Percentiles rank a stretch among this genome's conserved stretches.
These are phyloP conservation scores for Lentinula novae-zelandiae DNA, from an alignment of 1,284 basidiomycete species.

Conservation along the genomic window DNA sequence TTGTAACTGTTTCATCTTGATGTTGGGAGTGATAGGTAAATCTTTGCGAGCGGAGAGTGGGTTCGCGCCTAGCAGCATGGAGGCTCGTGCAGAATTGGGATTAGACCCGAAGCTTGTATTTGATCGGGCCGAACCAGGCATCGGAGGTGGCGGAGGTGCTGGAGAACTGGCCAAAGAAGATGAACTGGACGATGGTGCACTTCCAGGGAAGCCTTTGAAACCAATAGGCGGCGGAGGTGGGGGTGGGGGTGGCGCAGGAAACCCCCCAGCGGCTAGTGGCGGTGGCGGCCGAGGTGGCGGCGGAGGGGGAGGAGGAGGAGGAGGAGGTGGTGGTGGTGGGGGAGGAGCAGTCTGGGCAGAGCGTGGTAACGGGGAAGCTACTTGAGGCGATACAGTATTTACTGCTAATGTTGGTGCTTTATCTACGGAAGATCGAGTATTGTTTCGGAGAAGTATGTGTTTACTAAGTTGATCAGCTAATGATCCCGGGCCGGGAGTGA, in stretches of 20 bases:
- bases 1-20: constrained; percentile 97
- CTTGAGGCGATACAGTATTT: constrained; percentile 24
- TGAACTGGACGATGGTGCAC: constrained; percentile 20
- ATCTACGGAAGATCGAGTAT: constrained; percentile 30
- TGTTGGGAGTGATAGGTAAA: constrained; percentile 78
- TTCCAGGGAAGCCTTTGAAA: constrained; percentile 19
- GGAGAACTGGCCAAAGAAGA: constrained; percentile 24
- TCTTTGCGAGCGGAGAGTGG: constrained; percentile 75
- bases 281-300: constrained; percentile 36
- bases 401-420: constrained; percentile 28
- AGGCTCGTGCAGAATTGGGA: constrained; percentile 51
- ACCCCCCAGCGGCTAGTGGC: constrained; percentile 22
- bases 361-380: constrained; percentile 25
- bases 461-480: constrained; percentile 60
- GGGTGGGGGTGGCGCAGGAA: constrained; percentile 30
- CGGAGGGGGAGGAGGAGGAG: constrained; percentile 28
- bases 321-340: constrained; percentile 34
- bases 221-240: constrained; percentile 38
- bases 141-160: constrained; percentile 46
- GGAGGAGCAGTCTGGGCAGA: constrained; percentile 21
- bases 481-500: constrained; percentile 37
- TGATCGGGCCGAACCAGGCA: constrained; percentile 37
- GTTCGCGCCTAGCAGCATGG: constrained; percentile 57
- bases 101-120: constrained; percentile 31
- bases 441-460: constrained; percentile 44